Conservation (phyloP, 192 early-diverging fungal genomes). For the Backusella australiensis region DNA sequence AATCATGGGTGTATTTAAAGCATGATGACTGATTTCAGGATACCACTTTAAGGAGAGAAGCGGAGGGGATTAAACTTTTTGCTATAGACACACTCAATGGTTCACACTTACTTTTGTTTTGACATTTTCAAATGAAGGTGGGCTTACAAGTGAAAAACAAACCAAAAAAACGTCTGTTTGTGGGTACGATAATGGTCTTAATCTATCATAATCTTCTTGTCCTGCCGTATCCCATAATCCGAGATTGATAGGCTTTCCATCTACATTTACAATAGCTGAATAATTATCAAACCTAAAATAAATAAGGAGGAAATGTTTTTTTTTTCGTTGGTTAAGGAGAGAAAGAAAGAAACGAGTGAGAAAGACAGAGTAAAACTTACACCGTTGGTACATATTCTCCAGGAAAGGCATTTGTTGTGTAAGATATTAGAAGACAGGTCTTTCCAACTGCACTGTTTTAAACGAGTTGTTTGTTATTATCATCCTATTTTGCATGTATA, state of each 20-base stretch:
- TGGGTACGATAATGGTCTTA: constrained; percentile 90
- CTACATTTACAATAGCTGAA: constrained; percentile 93
- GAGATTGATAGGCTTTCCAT: constrained; percentile 90
- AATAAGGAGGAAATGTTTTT: neutral
- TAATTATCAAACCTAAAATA: constrained; percentile 80
- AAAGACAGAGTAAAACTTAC: constrained; percentile 48
- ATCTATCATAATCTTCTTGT: constrained; percentile 91
- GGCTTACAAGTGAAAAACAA: constrained; percentile 25
- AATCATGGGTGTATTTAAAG: constrained; percentile 79
- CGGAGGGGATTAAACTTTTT: constrained; percentile 71
- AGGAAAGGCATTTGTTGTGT: constrained; percentile 99
- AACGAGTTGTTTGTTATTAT: neutral
- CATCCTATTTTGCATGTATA: neutral
- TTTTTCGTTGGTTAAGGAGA: neutral
- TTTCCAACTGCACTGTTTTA: constrained; percentile 82
- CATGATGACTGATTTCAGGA: constrained; percentile 87
- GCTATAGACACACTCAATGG: constrained; percentile 56
- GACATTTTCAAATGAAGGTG: constrained; percentile 26
- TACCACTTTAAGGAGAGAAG: constrained; percentile 91
- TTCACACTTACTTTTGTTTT: constrained; percentile 48
- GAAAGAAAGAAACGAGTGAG: neutral
- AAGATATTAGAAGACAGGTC: constrained; percentile 96
- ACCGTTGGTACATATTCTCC: constrained; percentile 99
- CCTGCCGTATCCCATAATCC: constrained; percentile 95
- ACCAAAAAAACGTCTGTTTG: constrained; percentile 57